These are phyloP conservation scores for Brassica carinata DNA, from an alignment of 345 rosid species.

Conservation along the genomic window DNA sequence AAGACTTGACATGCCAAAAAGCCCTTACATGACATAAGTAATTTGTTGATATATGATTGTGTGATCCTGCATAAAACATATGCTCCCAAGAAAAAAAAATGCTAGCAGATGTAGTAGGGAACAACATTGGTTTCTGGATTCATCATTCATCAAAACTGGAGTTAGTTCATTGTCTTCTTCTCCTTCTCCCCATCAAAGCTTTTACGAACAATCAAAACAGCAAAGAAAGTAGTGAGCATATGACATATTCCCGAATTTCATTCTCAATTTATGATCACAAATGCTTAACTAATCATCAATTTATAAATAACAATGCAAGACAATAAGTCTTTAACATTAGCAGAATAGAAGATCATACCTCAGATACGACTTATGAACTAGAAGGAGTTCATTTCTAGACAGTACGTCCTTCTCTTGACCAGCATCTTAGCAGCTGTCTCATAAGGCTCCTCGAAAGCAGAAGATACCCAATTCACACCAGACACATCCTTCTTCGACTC, in stretches of 20 bases:
- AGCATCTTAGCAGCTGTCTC: slow-evolving; percentile 87
- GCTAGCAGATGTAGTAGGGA: slow-evolving; percentile 35
- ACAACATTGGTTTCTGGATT: slow-evolving; percentile 31
- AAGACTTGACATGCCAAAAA: too few relatives aligned
- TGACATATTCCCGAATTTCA: neutral
- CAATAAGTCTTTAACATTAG: neutral
- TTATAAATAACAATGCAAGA: neutral
- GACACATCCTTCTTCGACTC: slow-evolving; percentile 69
- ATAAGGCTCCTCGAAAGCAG: slow-evolving; percentile 86
- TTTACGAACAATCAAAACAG: neutral
- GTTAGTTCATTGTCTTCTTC: slow-evolving; percentile 23
- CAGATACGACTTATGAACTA: slow-evolving; percentile 39
- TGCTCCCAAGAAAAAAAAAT: neutral
- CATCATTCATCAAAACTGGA: slow-evolving; percentile 14
- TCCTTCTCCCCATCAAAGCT: neutral
- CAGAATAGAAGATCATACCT: slow-evolving; percentile 32
- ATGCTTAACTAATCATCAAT: slow-evolving; percentile 11
- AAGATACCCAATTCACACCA: slow-evolving; percentile 72
- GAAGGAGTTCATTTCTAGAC: slow-evolving; percentile 98
- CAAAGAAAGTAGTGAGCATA: neutral
- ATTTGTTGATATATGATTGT: slow-evolving; percentile 18
- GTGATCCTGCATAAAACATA: slow-evolving; percentile 27
- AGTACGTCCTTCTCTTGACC: slow-evolving; percentile 86
- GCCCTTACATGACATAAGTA: slow-evolving; percentile 26
- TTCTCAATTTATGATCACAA: neutral